Evolutionary conservation across 1,139 yeast genomes (phyloP).

Genomic region (Trichomonascaceae sp.): DNA sequence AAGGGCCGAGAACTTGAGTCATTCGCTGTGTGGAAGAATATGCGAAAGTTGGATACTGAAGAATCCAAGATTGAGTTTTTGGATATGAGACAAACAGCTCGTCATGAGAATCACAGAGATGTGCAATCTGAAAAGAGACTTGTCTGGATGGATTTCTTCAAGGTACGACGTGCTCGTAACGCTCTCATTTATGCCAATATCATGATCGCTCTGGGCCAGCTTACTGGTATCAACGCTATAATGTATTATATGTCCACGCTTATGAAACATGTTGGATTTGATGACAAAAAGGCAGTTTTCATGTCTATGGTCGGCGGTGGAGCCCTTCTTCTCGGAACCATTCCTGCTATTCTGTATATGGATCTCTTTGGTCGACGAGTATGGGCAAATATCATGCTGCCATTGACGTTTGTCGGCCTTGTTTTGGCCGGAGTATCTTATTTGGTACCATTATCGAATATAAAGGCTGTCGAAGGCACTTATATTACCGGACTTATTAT

Average conservation of each 20-base stretch:
- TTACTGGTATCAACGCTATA: conserved; percentile 32
- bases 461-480: conserved; percentile 47
- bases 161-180: conserved; percentile 50
- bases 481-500: conserved; percentile 51
- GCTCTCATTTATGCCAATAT: conserved; percentile 50
- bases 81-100: conserved; percentile 39
- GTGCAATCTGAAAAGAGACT: conserved; percentile 33
- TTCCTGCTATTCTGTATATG: conserved; percentile 57
- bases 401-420: conserved; percentile 52
- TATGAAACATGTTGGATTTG: conserved; percentile 43
- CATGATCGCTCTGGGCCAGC: conserved; percentile 51
- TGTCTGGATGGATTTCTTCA: conserved; percentile 44
- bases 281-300: conserved; percentile 37
- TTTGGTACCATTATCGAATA: conserved; percentile 35
- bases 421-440: conserved; percentile 54
- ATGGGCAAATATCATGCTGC: conserved; percentile 36
- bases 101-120: conserved; percentile 33
- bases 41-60: conserved; percentile 41
- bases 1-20: conserved; percentile 48
- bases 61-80: conserved; percentile 45
- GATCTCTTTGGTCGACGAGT: conserved; percentile 51
- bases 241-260: conserved; percentile 52
- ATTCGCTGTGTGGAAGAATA: conserved; percentile 47
- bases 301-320: conserved; percentile 51
- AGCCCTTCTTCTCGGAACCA: conserved; percentile 50